Evolutionary conservation across 345 rosid species (phyloP).

Genomic region (Anastatica hierochuntica): DNA sequence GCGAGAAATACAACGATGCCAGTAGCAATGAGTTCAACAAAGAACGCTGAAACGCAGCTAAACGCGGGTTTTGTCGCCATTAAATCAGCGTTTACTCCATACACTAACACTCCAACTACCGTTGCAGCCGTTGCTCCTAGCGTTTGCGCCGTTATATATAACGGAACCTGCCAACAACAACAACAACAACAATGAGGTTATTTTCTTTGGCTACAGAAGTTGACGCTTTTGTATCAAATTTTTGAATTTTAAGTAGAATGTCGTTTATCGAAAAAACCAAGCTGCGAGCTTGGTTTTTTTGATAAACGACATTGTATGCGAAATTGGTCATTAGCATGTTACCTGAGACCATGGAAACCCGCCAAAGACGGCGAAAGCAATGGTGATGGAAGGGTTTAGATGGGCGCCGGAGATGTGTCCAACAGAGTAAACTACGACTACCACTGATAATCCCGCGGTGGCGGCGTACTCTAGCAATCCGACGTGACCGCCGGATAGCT

Average conservation of each 20-base stretch:
- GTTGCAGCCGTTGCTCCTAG: constrained; percentile 58
- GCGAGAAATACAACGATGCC: constrained; percentile 54
- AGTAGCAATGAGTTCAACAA: constrained; percentile 67
- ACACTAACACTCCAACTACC: constrained; percentile 37
- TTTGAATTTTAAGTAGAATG: no score
- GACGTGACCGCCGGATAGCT: constrained; percentile 40
- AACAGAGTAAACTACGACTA: constrained; percentile 45
- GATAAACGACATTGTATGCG: no score
- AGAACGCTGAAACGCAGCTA: constrained; percentile 56
- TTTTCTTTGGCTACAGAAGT: background rate
- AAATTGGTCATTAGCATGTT: no score
- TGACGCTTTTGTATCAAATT: no score
- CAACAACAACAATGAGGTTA: background rate
- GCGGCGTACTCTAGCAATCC: constrained; percentile 67
- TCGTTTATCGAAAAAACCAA: no score
- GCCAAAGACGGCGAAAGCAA: constrained; percentile 64
- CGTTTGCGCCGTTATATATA: constrained; percentile 61
- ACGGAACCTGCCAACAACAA: constrained; percentile 42
- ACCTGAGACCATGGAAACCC: constrained; percentile 75
- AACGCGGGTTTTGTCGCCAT: constrained; percentile 50
- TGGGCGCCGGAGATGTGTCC: constrained; percentile 89
- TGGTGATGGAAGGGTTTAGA: constrained; percentile 75
- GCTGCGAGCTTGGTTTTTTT: no score
- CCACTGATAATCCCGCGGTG: constrained; percentile 60
- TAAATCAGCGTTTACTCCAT: constrained; percentile 45